Base-by-base conservation (phyloP, 345 rosid genomes). In the Eucalyptus camaldulensis region DNA sequence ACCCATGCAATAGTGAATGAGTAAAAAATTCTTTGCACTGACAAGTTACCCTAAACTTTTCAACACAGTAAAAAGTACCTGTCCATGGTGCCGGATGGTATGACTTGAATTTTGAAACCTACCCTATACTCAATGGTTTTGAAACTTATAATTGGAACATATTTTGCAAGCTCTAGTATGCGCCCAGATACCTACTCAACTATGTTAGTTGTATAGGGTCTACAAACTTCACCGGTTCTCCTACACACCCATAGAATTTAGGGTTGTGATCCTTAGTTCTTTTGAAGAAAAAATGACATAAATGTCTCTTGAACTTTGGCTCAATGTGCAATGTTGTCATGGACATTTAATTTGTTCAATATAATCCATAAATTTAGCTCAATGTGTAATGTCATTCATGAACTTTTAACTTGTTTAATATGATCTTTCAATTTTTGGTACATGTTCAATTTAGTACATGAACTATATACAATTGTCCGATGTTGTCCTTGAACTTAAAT, bases 271-370 rank as follows among this genome's bases (percentile, higher is more conserved):
- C 45, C 83, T 76, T 76, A 40, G 83, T 76, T 40, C 2, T 76
- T 21, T 76, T 76, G 83, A 40, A 76, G 58, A 53, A 53, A 53
- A 53, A 19, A 53, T 53, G 8, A 53, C 8, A 4, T 19, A 19
- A 19, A 53, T 53, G 10, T 1, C 2, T 53, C 10, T 53, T 53
- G 5, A 53, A 53, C 0, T 53, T 53, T 53, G 25, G 8, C 58
- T 8, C 58, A 53, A 53, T 53, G 2, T 53, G 25, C 5, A 21
- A 0, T 21, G 1, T 53, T 1, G 0, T 53, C 25, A 19, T 21
- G 1, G 8, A 21, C 25, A 53, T 53, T 53, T 53, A 53, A 53
- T 19, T 53, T 53, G 25, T 53, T 53, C 2, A 53, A 53, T 53
- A 19, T 1, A 19, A 53, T 53, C 1, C 1, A 21, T 21, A 53